Conservation (phyloP, 768 basidiomycete species). For the Mycena sanguinolenta region DNA sequence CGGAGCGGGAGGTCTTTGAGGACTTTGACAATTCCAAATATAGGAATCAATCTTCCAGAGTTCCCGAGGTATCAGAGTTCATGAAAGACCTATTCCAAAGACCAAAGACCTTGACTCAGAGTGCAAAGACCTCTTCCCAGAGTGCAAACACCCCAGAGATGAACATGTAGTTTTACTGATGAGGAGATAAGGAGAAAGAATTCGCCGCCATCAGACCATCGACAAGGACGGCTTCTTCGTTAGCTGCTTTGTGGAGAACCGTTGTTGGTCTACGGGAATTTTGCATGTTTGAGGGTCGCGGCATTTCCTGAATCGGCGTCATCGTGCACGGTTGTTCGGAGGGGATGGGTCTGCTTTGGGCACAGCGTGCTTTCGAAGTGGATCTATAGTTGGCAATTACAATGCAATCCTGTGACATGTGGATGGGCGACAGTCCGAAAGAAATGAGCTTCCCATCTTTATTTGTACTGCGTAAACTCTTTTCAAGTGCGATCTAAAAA, state of each 20-base stretch:
- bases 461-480: neutral
- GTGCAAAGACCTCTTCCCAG: no score
- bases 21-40: no score
- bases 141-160: no score
- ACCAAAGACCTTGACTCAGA: no score
- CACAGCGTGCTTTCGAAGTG: neutral
- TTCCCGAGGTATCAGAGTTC: no score
- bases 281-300: neutral
- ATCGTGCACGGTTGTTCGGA: neutral
- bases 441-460: neutral
- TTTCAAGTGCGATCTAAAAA: constrained; percentile 10
- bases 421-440: neutral
- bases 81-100: no score
- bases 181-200: constrained; percentile 8
- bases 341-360: neutral
- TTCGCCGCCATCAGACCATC: neutral
- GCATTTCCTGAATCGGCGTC: neutral
- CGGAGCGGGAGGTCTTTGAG: no score
- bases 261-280: neutral
- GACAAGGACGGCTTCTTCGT: neutral
- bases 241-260: neutral
- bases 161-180: no score
- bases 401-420: neutral
- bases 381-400: constrained; percentile 1
- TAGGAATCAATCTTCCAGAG: no score